Percentiles rank a stretch among this genome's conserved stretches.
These are phyloP conservation scores for Vanrija humicola DNA, from an alignment of 1,284 basidiomycete genomes.

Conservation along the genomic window DNA sequence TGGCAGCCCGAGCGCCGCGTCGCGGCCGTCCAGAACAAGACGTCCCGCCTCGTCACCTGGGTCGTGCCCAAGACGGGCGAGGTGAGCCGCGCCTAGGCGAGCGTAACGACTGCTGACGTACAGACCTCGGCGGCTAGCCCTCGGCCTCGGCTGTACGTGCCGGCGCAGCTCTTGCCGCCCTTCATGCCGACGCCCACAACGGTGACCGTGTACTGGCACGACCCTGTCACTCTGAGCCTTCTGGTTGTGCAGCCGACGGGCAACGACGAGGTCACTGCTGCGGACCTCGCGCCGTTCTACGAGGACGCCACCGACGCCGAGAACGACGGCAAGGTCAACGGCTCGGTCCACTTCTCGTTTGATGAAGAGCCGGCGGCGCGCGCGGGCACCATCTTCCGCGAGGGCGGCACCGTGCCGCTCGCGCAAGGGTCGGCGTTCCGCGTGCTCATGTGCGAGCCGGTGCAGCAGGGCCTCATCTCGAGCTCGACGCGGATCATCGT, in stretches of 20 bases:
- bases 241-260: conserved; percentile 39
- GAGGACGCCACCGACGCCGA: conserved; percentile 3
- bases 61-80: conserved; percentile 5
- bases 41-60: conserved; percentile 14
- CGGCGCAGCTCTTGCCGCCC: conserved; percentile 30
- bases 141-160: conserved; percentile 22
- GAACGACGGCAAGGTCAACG: conserved; percentile 6
- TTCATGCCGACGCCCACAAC: conserved; percentile 24
- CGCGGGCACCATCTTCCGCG: conserved; percentile 13
- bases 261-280: conserved; percentile 17
- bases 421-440: conserved; percentile 20
- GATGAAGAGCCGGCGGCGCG: background rate
- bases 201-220: conserved; percentile 26
- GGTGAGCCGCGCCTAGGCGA: conserved; percentile 3
- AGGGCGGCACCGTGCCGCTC: conserved; percentile 8
- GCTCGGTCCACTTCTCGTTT: conserved; percentile 11
- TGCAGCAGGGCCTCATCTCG: conserved; percentile 63
- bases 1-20: conserved; percentile 15
- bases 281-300: conserved; percentile 17
- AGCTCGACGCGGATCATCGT: conserved; percentile 59
- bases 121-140: background rate
- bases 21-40: background rate
- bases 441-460: conserved; percentile 58
- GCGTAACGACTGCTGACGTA: background rate
- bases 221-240: conserved; percentile 35